These are phyloP conservation scores for Candida yuanshanica DNA, from an alignment of 805 yeast genomes.

Conservation along the genomic window DNA sequence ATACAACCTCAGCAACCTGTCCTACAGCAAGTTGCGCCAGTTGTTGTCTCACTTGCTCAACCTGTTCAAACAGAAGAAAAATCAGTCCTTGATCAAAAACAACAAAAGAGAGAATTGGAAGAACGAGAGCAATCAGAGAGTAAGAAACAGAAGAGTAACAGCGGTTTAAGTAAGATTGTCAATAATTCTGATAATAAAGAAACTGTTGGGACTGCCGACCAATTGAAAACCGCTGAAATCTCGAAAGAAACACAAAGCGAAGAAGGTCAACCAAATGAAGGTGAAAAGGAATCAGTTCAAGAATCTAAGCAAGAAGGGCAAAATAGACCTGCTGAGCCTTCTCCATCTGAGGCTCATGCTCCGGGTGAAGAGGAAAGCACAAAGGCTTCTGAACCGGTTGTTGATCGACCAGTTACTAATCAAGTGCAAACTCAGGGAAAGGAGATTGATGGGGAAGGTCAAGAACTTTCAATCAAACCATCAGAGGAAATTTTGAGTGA, in stretches of 20 bases:
- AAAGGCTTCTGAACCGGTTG: neutral
- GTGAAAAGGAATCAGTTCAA: neutral
- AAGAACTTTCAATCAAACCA: constrained; percentile 20
- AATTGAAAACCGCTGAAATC: too few species aligned
- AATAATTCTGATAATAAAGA: neutral
- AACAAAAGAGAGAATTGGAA: constrained; percentile 10
- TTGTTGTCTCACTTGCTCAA: neutral
- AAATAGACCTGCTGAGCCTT: neutral
- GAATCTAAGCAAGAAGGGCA: neutral
- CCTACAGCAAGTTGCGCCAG: neutral
- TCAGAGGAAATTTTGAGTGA: constrained; percentile 22
- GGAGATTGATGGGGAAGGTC: constrained; percentile 1
- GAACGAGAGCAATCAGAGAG: constrained; percentile 2
- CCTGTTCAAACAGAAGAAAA: constrained; percentile 3
- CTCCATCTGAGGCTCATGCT: neutral
- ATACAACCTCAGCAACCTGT: neutral
- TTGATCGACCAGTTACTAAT: neutral
- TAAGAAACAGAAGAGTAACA: constrained; percentile 6
- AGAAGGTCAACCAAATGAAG: neutral
- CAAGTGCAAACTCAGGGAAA: neutral
- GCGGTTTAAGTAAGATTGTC: neutral
- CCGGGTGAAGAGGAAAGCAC: neutral
- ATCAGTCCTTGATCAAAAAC: neutral
- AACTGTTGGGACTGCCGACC: neutral
- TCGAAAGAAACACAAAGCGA: too few species aligned